These are phyloP conservation scores for maize (Zea mays) DNA, from an alignment of 176 grass and related monocot species.

Conservation along the genomic window Zm-B73-REFERENCE-NAM-5.0 NC_050096.1:300684001-300684500, in stretches of 20 bases:
- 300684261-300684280: not conserved
- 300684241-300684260: not conserved
- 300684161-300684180: not conserved
- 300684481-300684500: slow-evolving; percentile 66
- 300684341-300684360: too few relatives aligned
- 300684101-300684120: slow-evolving; percentile 6
- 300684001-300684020: slow-evolving; percentile 62
- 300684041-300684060: not conserved
- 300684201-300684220: not conserved
- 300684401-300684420: slow-evolving; percentile 45
- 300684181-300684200: not conserved
- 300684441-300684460: slow-evolving; percentile 71
- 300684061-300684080: slow-evolving; percentile 7
- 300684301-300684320: not conserved
- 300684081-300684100: slow-evolving; percentile 14
- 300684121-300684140: not conserved
- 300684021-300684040: slow-evolving; percentile 39
- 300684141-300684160: not conserved
- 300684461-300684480: slow-evolving; percentile 64
- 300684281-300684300: not conserved
- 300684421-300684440: slow-evolving; percentile 88
- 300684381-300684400: not conserved
- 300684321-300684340: slow-evolving; percentile 24
- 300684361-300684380: too few relatives aligned
- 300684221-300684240: slow-evolving; percentile 5